A percentile compares a stretch with the other conserved stretches of the same genome.
phyloP scores from a whole-genome alignment of 768 basidiomycete genomes.

The Termitomyces heimii region DNA sequence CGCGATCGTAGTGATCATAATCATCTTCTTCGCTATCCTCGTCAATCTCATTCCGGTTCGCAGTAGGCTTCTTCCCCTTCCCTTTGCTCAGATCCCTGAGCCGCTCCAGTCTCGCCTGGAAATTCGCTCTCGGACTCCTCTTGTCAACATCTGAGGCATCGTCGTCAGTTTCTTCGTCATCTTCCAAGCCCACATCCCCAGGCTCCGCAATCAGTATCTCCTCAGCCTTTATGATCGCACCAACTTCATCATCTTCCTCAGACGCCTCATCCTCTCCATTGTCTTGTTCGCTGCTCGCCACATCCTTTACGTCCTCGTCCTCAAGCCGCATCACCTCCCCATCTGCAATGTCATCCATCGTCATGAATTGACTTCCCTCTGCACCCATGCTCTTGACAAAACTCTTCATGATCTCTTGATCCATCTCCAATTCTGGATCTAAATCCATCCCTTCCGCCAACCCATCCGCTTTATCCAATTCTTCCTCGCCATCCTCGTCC shows the following conservation, averaged over 20 bases:
- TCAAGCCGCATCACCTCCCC: constrained; percentile 51
- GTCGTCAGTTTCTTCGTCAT: constrained; percentile 28
- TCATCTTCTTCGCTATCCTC: constrained; percentile 31
- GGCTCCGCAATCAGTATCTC: constrained; percentile 40
- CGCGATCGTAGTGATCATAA: constrained; percentile 19
- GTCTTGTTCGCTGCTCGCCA: constrained; percentile 37
- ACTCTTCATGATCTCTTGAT: constrained; percentile 43
- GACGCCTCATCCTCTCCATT: constrained; percentile 24
- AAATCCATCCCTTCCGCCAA: constrained; percentile 59
- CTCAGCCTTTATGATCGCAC: constrained; percentile 36
- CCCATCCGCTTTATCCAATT: constrained; percentile 25
- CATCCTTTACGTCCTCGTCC: constrained; percentile 47
- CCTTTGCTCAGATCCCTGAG: constrained; percentile 23
- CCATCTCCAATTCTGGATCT: constrained; percentile 49
- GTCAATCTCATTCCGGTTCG: constrained; percentile 17
- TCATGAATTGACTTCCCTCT: constrained; percentile 29
- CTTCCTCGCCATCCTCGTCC: constrained; percentile 56
- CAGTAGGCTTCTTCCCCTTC: constrained; percentile 18
- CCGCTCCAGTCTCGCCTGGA: constrained; percentile 38
- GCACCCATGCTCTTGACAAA: constrained; percentile 18
- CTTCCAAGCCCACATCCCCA: constrained; percentile 19
- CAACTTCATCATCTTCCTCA: constrained; percentile 27
- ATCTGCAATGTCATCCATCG: constrained; percentile 67
- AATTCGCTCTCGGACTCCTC: constrained; percentile 36
- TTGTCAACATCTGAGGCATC: constrained; percentile 30